Evolutionary conservation across 352 stramenopile species (phyloP).

Genomic region (Phytophthora chlamydospora): DNA sequence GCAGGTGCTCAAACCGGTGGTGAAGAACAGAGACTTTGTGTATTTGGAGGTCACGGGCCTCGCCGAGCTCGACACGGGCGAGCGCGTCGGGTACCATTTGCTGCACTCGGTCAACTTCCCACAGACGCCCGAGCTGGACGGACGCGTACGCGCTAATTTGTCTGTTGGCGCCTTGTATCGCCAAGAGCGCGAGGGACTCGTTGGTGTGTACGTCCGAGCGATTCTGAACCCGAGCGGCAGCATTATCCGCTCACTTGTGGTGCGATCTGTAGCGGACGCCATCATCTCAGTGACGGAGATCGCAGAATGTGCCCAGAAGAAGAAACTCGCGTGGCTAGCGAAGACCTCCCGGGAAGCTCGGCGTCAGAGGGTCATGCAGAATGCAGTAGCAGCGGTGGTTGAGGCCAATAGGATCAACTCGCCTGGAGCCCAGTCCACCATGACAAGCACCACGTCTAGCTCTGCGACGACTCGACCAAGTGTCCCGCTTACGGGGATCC

Average conservation of each 20-base stretch:
- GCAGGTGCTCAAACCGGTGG: constrained; percentile 31
- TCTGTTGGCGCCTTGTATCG: constrained; percentile 53
- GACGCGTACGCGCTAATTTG: constrained; percentile 31
- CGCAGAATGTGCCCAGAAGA: constrained; percentile 37
- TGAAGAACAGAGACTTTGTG: constrained; percentile 64
- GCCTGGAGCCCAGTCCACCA: constrained; percentile 22
- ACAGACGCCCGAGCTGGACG: constrained; percentile 37
- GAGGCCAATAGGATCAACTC: constrained; percentile 23
- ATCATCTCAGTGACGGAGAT: constrained; percentile 37
- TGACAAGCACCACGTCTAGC: constrained; percentile 29
- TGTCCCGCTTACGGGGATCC: constrained; percentile 6
- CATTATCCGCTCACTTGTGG: constrained; percentile 34
- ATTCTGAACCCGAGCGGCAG: constrained; percentile 43
- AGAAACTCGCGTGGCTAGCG: constrained; percentile 44
- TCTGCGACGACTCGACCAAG: constrained; percentile 31
- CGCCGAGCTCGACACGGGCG: constrained; percentile 36
- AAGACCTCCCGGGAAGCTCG: constrained; percentile 18
- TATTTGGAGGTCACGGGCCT: constrained; percentile 59
- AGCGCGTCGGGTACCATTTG: constrained; percentile 62
- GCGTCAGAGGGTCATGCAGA: constrained; percentile 16
- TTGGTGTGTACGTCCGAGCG: constrained; percentile 43
- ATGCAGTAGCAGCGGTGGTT: constrained; percentile 22
- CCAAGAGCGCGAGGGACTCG: constrained; percentile 34
- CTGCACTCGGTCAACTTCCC: constrained; percentile 58
- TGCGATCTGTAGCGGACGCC: constrained; percentile 26